Evolutionary conservation across 768 basidiomycete genomes (phyloP), one percentile per base, ranked within the genome.

Genomic region (Leccinum sublutescens): DNA sequence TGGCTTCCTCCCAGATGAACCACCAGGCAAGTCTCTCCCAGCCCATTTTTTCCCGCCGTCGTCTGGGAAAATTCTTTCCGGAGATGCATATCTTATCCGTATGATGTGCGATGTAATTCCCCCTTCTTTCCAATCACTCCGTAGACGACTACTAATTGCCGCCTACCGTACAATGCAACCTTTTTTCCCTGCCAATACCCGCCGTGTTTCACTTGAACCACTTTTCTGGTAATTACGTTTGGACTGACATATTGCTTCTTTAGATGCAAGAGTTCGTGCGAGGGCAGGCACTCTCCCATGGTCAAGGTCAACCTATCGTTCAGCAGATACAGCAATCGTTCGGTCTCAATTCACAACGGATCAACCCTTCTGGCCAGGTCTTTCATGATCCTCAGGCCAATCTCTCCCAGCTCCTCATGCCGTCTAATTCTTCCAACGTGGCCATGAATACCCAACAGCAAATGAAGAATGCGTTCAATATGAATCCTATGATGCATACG

Each of bases 241-340:
- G 31, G 51, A 19, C 66, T 75, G 58, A 74, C 66, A 29, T 64
- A 61, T 66, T 59, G 52, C 60, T 62, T 54, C 59, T 67, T 59
- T 65, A 80, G 77, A 79, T 82, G 75, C 73, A 77, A 60, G 79
- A 82, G 59, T 69, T 81, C 54, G 61, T 79, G 57, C 74, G 80
- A 61, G 76, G 66, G 58, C 79, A 80, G 61, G 69, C 68, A 60
- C 61, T 78, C 40, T 72, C 77, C 55, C 81, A 77, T 62, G 68
- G 66, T 15, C 80, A 80, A 66, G 63, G 68, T 52, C 76, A 77
- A 64, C 72, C 70, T 33, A 62, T 68, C 49, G 70, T 72, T 11
- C 79, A 78, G 55, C 75, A 74, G 50, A 76, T 79, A 45, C 76
- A 76, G 54, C 83, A 81, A 58, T 77, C 80, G 27, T 81, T 81